These are phyloP conservation scores for Limnanthes douglasii DNA, from an alignment of 345 rosid genomes.

Conservation along the genomic window DNA sequence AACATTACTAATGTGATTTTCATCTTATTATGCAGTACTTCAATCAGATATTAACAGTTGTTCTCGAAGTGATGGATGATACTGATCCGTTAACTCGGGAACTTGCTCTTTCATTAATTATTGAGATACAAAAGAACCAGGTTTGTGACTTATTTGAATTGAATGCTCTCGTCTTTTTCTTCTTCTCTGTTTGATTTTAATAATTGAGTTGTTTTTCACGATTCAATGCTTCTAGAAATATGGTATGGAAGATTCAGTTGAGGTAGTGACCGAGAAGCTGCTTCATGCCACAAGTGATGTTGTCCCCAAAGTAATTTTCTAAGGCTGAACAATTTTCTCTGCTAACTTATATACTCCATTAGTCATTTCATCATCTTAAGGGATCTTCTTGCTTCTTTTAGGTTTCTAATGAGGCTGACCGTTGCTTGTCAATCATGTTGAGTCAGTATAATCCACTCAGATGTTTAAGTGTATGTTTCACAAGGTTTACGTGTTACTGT, in stretches of 20 bases:
- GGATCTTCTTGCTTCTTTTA: conserved; percentile 5
- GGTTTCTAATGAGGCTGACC: conserved; percentile 41
- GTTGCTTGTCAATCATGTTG: conserved; percentile 25
- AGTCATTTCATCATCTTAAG: background rate
- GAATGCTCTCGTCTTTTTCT: background rate
- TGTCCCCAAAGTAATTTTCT: conserved; percentile 21
- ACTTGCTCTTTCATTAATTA: conserved; percentile 20
- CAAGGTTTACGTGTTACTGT: background rate
- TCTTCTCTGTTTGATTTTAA: background rate
- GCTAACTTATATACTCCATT: background rate
- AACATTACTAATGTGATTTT: too few relatives aligned
- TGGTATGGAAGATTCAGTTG: conserved; percentile 36
- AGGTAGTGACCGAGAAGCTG: conserved; percentile 36
- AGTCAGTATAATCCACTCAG: conserved; percentile 37
- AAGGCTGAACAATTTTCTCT: background rate
- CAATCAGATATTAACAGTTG: conserved; percentile 32
- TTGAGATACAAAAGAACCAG: conserved; percentile 34
- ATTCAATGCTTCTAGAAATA: conserved; percentile 20
- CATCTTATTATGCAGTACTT: conserved; percentile 57
- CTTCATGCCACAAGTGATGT: conserved; percentile 25
- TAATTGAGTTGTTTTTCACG: background rate
- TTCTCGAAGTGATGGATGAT: conserved; percentile 36
- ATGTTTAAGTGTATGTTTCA: conserved; percentile 35
- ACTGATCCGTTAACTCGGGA: conserved; percentile 27
- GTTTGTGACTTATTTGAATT: conserved; percentile 9